Evolutionary conservation across 148 eudicot species (phyloP), one percentile per base, ranked within the genome.

Genomic region (Euryodendron excelsum): DNA sequence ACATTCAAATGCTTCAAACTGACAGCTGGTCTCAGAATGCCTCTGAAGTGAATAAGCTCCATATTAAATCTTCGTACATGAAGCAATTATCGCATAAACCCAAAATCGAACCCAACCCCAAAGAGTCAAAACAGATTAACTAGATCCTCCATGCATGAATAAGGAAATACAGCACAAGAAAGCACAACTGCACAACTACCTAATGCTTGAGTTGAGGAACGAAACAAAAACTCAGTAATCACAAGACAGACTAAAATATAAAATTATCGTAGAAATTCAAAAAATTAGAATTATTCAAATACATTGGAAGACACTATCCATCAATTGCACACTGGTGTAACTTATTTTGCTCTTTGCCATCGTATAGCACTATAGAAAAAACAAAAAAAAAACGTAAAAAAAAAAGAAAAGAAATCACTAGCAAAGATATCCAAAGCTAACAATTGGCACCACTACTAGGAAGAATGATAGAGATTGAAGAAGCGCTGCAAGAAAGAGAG

Each of bases 1-100:
- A 85, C 76, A 79, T 85, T 79, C 82, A 96, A 68, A 83, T 88
- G 78, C 92, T 96, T 96, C 84, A 77, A 75, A 71, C 80, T 88
- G 76, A 83, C 83, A 62, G 89, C 96, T 73, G 98, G 99, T 82
- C 98, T 89, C 83, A 96, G 64, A 84, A 96, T 92, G 37, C 99
- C 99, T 81, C 97, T 94, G 92, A 72, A 84, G 45, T 47, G 58
- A 78, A 79, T 25, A 62, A 53, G 72, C 10, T 68, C 30, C 72
- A 62, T 67, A 68, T 66, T 53, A 63, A 44, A 44, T 45, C 20
- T 58, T 45, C 28, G 50, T 36, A 28, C 13, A 25, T 13, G n/a
- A 28, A 80, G 10, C 20, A 41, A 73, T 31, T 41, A 62, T 31
- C 69, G 11, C 56, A 69, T 62, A 59, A 59, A 80, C 37, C n/a